Conservation (phyloP, 2,329 filamentous ascomycete species). For the Achaetomium macrosporum region DNA sequence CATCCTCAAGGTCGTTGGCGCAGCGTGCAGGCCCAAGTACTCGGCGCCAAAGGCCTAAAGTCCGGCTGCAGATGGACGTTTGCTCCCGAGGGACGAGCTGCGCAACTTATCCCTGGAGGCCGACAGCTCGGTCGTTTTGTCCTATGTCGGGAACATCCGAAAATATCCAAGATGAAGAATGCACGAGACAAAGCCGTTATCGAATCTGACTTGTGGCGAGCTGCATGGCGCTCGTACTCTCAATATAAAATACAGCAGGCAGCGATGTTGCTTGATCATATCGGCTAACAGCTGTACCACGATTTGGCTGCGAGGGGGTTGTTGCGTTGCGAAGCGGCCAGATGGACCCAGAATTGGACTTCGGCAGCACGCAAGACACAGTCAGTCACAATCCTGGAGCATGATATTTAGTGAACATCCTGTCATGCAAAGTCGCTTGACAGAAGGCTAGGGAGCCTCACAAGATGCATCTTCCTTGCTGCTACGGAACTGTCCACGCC, state of each 20-base stretch:
- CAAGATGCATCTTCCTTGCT: no score
- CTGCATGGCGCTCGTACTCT: neutral
- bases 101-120: neutral
- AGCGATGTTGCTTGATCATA: neutral
- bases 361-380: no score
- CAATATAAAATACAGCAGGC: neutral
- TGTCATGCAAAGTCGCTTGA: no score
- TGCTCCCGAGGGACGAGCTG: neutral
- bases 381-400: no score
- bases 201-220: neutral
- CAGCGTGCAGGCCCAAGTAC: neutral
- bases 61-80: neutral
- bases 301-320: no score
- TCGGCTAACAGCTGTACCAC: neutral
- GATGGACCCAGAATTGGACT: no score
- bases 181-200: neutral
- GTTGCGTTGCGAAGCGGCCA: no score
- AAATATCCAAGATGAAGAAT: conserved; percentile 11
- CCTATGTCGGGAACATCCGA: neutral
- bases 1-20: neutral
- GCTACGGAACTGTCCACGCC: no score
- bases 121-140: neutral
- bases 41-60: neutral
- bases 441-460: no score
- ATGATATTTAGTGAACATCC: no score